These are phyloP conservation scores for Globisporangium lucens DNA, from an alignment of 352 stramenopile species.

Conservation along the genomic window DNA sequence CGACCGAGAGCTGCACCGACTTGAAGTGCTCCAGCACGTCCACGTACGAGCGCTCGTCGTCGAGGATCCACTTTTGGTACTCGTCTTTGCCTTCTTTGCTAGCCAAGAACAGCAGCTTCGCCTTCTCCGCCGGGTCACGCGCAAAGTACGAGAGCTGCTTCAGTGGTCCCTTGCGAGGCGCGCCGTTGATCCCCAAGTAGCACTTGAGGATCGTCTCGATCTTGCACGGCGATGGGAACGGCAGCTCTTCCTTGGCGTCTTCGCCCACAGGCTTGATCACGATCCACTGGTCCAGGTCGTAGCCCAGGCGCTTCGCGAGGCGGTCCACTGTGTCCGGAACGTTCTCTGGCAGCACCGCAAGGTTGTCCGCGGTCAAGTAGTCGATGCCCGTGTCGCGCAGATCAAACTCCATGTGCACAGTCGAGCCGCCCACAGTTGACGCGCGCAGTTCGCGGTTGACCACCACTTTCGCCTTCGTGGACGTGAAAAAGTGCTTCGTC, in stretches of 20 bases:
- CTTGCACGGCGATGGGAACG: conserved; percentile 95
- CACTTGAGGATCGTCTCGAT: conserved; percentile 88
- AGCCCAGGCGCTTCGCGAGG: conserved; percentile 82
- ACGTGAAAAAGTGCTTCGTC: conserved; percentile 91
- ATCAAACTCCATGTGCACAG: conserved; percentile 89
- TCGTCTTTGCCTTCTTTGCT: conserved; percentile 91
- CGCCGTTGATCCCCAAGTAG: conserved; percentile 94
- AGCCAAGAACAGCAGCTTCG: conserved; percentile 50
- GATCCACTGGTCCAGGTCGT: conserved; percentile 91
- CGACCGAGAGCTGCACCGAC: conserved; percentile 57
- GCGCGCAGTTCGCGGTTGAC: conserved; percentile 91
- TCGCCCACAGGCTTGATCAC: conserved; percentile 52
- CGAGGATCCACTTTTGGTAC: conserved; percentile 92
- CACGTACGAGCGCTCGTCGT: conserved; percentile 88
- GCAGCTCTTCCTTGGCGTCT: conserved; percentile 55
- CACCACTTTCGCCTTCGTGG: conserved; percentile 77
- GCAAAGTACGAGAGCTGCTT: conserved; percentile 85
- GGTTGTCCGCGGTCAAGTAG: conserved; percentile 94
- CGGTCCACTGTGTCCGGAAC: conserved; percentile 66
- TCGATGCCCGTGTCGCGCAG: conserved; percentile 74
- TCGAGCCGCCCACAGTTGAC: conserved; percentile 75
- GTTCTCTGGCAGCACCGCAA: conserved; percentile 93
- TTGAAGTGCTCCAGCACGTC: conserved; percentile 87
- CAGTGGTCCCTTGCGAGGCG: conserved; percentile 81
- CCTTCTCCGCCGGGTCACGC: conserved; percentile 45